Evolutionary conservation across 179 eudicot species (phyloP).

Genomic region (Heliamphora pulchella): DNA sequence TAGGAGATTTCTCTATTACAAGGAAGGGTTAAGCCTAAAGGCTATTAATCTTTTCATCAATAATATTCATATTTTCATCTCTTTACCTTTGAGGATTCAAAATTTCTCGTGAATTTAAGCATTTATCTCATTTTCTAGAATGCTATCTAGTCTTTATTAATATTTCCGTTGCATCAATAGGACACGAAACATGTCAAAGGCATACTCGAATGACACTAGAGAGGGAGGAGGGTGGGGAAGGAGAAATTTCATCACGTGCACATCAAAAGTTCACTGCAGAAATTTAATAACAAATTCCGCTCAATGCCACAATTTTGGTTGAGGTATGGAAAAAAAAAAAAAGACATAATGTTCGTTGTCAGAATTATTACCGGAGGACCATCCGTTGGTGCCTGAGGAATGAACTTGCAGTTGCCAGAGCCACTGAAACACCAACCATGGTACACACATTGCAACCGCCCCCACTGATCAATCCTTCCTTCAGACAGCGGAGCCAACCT

Average conservation of each 20-base stretch:
- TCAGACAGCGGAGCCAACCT: conserved; percentile 76
- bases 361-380: conserved; percentile 56
- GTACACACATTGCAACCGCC: conserved; percentile 78
- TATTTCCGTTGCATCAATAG: not conserved
- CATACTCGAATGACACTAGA: not conserved
- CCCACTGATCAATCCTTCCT: conserved; percentile 77
- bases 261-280: not conserved
- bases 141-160: too few species aligned
- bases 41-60: too few species aligned
- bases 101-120: too few species aligned
- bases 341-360: not conserved
- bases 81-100: too few species aligned
- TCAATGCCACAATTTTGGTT: not conserved
- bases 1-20: too few species aligned
- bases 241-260: not conserved
- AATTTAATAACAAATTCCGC: too few species aligned
- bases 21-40: too few species aligned
- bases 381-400: conserved; percentile 70
- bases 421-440: conserved; percentile 90
- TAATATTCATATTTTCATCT: too few species aligned
- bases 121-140: too few species aligned
- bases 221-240: not conserved
- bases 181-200: not conserved
- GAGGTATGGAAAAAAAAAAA: not conserved
- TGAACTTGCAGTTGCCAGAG: conserved; percentile 61